These are phyloP conservation scores for Karstenula rhodostoma DNA, from an alignment of 2,329 filamentous ascomycete species.

Conservation along the genomic window DNA sequence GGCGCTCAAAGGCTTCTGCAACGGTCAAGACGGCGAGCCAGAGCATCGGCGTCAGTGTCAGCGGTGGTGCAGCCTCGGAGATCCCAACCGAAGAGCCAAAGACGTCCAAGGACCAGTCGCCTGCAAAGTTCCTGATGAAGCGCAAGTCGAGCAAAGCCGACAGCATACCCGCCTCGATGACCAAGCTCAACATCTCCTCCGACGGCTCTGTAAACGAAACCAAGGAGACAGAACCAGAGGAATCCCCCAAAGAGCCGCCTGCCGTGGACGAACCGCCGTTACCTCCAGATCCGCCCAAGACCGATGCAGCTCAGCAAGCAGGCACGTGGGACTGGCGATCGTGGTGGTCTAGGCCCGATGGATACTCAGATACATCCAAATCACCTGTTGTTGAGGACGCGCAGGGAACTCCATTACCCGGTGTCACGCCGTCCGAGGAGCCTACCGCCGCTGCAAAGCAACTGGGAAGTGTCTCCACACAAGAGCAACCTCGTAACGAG, in stretches of 20 bases:
- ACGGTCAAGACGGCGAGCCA: slow-evolving; percentile 57
- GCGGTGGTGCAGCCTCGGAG: slow-evolving; percentile 54
- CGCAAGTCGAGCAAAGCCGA: slow-evolving; percentile 57
- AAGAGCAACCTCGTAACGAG: slow-evolving; percentile 10
- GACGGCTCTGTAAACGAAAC: slow-evolving; percentile 42
- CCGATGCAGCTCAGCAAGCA: slow-evolving; percentile 22
- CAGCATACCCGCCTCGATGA: slow-evolving; percentile 55
- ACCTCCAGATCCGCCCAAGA: slow-evolving; percentile 51
- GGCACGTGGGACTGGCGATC: slow-evolving; percentile 54
- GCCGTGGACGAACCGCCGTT: slow-evolving; percentile 50
- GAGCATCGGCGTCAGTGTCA: slow-evolving; percentile 54
- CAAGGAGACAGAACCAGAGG: slow-evolving; percentile 30
- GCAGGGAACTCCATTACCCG: slow-evolving; percentile 52
- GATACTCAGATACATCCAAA: slow-evolving; percentile 51
- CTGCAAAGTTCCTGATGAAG: slow-evolving; percentile 51
- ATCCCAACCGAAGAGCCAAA: slow-evolving; percentile 43
- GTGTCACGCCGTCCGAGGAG: slow-evolving; percentile 47
- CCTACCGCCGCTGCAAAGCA: slow-evolving; percentile 36
- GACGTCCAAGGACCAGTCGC: slow-evolving; percentile 37
- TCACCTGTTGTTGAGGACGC: slow-evolving; percentile 45
- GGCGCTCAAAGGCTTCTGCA: slow-evolving; percentile 57
- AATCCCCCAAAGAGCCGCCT: slow-evolving; percentile 23
- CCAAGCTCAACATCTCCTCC: slow-evolving; percentile 55
- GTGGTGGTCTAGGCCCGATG: slow-evolving; percentile 62
- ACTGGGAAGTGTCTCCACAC: slow-evolving; percentile 23